These are phyloP conservation scores for Diaporthe humulicola DNA, from an alignment of 2,329 filamentous ascomycete genomes.

Conservation along the genomic window DNA sequence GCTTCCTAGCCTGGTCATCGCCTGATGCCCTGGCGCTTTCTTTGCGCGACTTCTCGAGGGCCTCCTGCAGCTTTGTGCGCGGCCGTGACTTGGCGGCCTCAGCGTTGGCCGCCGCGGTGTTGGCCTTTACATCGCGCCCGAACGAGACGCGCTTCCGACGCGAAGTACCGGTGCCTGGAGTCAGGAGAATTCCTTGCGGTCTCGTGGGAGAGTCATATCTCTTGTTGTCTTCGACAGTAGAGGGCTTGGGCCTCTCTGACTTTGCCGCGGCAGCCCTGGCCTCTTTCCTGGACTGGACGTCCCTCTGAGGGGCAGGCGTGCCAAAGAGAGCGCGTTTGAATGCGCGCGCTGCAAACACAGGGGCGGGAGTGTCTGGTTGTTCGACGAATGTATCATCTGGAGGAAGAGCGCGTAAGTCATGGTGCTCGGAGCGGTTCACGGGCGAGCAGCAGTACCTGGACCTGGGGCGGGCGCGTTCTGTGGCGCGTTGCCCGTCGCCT, in stretches of 20 bases:
- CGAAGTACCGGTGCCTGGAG: slow-evolving; percentile 72
- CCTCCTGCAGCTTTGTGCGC: slow-evolving; percentile 60
- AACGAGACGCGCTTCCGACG: slow-evolving; percentile 76
- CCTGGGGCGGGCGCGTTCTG: slow-evolving; percentile 47
- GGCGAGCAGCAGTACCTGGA: slow-evolving; percentile 34
- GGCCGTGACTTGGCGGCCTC: slow-evolving; percentile 45
- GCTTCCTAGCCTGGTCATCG: slow-evolving; percentile 65
- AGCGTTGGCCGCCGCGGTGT: slow-evolving; percentile 47
- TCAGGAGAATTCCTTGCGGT: slow-evolving; percentile 72
- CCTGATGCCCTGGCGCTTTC: slow-evolving; percentile 35
- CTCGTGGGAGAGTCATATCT: slow-evolving; percentile 60
- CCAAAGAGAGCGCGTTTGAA: slow-evolving; percentile 75
- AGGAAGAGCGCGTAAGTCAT: slow-evolving; percentile 5
- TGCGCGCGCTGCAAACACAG: slow-evolving; percentile 75
- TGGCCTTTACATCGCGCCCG: slow-evolving; percentile 65
- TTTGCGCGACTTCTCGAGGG: slow-evolving; percentile 59
- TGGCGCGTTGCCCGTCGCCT: slow-evolving; percentile 50
- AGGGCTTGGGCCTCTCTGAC: slow-evolving; percentile 43
- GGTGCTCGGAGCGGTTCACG: neutral
- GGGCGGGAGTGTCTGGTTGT: slow-evolving; percentile 74
- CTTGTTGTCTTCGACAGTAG: neutral
- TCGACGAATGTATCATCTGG: slow-evolving; percentile 64
- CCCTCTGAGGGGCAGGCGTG: slow-evolving; percentile 58
- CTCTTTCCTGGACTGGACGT: slow-evolving; percentile 40
- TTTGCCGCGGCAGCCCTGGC: slow-evolving; percentile 45